Percentiles rank a stretch among this genome's conserved stretches.
Evolutionary conservation across 257 asterid genomes (phyloP).

Genomic region (Petunia secreta): DNA sequence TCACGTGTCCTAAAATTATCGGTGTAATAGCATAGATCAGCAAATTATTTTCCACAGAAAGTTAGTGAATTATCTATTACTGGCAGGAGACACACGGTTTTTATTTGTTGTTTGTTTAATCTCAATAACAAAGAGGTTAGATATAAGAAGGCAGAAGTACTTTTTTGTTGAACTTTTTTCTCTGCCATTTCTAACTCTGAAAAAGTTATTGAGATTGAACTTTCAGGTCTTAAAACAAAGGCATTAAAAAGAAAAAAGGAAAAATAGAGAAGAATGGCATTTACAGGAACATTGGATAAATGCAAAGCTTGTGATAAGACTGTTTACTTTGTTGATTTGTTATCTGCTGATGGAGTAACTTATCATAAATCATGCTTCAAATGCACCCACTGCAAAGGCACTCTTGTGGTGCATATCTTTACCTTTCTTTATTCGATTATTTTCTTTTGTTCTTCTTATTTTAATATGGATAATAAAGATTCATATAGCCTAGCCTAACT

Average conservation of each 20-base stretch:
- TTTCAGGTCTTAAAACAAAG: background rate
- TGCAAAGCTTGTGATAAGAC: slow-evolving; percentile 66
- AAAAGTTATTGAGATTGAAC: slow-evolving; percentile 19
- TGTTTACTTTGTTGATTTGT: slow-evolving; percentile 58
- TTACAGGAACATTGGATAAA: slow-evolving; percentile 47
- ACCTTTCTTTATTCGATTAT: background rate
- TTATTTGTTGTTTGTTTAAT: slow-evolving; percentile 18
- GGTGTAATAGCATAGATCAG: background rate
- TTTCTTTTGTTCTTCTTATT: background rate
- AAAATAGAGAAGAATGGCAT: slow-evolving; percentile 26
- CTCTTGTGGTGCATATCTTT: slow-evolving; percentile 46
- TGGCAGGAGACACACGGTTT: background rate
- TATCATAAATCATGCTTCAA: slow-evolving; percentile 68
- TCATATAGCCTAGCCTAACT: background rate
- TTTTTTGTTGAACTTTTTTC: background rate
- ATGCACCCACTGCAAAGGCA: slow-evolving; percentile 60
- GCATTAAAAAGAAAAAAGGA: background rate
- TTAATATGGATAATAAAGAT: background rate
- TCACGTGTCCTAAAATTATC: slow-evolving; percentile 22
- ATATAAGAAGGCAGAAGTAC: background rate
- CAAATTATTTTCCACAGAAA: background rate
- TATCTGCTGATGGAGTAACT: slow-evolving; percentile 61
- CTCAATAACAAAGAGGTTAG: slow-evolving; percentile 13
- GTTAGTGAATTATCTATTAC: slow-evolving; percentile 11
- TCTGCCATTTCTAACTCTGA: background rate